phyloP scores from a whole-genome alignment of 1,284 basidiomycete species.

The Ustilago crameri region DNA sequence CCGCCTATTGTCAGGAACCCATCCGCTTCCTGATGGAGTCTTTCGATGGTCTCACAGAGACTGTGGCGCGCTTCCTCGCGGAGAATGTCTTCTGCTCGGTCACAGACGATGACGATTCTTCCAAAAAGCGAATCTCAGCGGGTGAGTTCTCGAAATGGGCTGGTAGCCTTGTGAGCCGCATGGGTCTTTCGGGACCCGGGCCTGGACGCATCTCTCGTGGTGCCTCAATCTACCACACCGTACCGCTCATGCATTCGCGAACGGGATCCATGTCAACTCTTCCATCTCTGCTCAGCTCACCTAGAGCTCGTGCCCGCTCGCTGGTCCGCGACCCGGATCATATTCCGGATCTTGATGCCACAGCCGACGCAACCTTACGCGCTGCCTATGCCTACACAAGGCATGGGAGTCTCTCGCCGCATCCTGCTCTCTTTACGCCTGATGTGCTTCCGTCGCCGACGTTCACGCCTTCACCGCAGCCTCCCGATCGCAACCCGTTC shows the following conservation, averaged over 20 bases:
- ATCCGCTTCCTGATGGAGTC: constrained; percentile 86
- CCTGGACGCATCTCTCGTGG: constrained; percentile 42
- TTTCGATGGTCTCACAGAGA: constrained; percentile 89
- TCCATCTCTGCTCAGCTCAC: constrained; percentile 48
- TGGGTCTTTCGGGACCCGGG: constrained; percentile 53
- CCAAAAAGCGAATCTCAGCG: constrained; percentile 76
- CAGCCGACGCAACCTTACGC: constrained; percentile 28
- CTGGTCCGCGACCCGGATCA: constrained; percentile 32
- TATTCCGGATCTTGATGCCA: constrained; percentile 23
- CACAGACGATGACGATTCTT: constrained; percentile 69
- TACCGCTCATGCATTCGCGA: constrained; percentile 50
- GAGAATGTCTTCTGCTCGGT: constrained; percentile 87
- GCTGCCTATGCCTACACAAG: constrained; percentile 16
- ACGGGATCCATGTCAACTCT: constrained; percentile 43
- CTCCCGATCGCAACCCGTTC: constrained; percentile 32
- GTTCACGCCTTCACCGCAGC: constrained; percentile 45
- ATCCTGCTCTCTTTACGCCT: constrained; percentile 39
- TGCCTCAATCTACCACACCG: constrained; percentile 44
- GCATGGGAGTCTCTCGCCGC: constrained; percentile 39
- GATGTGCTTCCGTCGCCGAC: constrained; percentile 49
- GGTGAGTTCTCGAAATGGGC: constrained; percentile 88
- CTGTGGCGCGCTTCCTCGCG: constrained; percentile 86
- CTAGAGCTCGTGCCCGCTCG: constrained; percentile 28
- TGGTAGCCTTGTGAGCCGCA: constrained; percentile 77
- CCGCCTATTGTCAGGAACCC: constrained; percentile 81